Evolutionary conservation across 768 basidiomycete genomes (phyloP).

Genomic region (Agrocybe praecox): DNA sequence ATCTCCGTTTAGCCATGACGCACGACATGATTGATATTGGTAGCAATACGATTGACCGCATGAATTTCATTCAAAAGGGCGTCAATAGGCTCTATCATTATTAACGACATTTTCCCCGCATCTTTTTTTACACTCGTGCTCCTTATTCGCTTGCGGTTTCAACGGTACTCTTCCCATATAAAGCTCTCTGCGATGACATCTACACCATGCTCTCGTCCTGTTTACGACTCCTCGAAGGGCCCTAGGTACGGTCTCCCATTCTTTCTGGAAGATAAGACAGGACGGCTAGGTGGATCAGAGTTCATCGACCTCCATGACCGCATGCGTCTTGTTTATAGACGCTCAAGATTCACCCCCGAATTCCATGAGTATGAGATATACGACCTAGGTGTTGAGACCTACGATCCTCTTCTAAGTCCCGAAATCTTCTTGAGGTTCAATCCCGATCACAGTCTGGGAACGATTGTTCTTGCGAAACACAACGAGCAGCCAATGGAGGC

Average conservation of each 20-base stretch:
- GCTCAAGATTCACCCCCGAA: conserved; percentile 42
- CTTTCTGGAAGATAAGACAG: conserved; percentile 68
- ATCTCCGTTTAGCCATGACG: too few species aligned
- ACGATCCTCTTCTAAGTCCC: conserved; percentile 31
- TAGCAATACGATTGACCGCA: too few species aligned
- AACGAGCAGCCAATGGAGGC: conserved; percentile 46
- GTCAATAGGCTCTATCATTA: too few species aligned
- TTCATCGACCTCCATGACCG: conserved; percentile 69
- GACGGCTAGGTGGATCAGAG: conserved; percentile 52
- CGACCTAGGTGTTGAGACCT: conserved; percentile 35
- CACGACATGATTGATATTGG: too few species aligned
- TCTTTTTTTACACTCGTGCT: too few species aligned
- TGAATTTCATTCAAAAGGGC: too few species aligned
- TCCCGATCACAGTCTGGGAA: conserved; percentile 49
- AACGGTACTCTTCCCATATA: too few species aligned
- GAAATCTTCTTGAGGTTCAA: conserved; percentile 56
- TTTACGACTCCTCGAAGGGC: neutral
- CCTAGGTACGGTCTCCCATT: conserved; percentile 52
- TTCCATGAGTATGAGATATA: conserved; percentile 57
- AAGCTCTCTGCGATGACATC: neutral
- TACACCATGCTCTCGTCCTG: neutral
- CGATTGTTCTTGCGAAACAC: conserved; percentile 42
- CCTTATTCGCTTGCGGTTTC: too few species aligned
- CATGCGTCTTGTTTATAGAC: conserved; percentile 49
- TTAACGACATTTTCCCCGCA: too few species aligned